Evolutionary conservation across 805 yeast genomes (phyloP).

Genomic region (Metschnikowia rubicola): DNA sequence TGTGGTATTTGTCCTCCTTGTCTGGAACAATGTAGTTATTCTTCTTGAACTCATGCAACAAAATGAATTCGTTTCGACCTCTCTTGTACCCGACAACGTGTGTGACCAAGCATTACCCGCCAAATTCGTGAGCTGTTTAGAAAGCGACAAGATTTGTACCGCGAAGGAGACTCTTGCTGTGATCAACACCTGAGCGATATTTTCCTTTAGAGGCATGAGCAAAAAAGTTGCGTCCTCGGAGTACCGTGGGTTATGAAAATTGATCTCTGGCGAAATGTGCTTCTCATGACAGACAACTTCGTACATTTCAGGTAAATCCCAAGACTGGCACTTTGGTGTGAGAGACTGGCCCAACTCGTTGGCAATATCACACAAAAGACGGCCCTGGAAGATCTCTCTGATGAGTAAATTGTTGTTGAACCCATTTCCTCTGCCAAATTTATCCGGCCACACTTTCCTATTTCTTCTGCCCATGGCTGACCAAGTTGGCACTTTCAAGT

Average conservation of each 20-base stretch:
- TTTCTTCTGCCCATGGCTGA: slow-evolving; percentile 79
- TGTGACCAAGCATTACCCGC: slow-evolving; percentile 98
- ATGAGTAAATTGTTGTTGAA: slow-evolving; percentile 53
- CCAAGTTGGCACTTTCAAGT: slow-evolving; percentile 70
- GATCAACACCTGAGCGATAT: slow-evolving; percentile 60
- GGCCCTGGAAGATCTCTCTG: slow-evolving; percentile 74
- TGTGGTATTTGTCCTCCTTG: slow-evolving; percentile 50
- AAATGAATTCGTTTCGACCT: slow-evolving; percentile 89
- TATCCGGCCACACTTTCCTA: slow-evolving; percentile 74
- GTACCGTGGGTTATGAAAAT: slow-evolving; percentile 62
- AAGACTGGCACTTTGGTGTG: slow-evolving; percentile 86
- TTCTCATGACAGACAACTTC: slow-evolving; percentile 68
- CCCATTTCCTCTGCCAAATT: slow-evolving; percentile 53
- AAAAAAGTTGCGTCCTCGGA: slow-evolving; percentile 65
- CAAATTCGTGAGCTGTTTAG: slow-evolving; percentile 85
- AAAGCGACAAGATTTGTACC: slow-evolving; percentile 80
- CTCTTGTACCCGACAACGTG: slow-evolving; percentile 90
- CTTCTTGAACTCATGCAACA: slow-evolving; percentile 84
- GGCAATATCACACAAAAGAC: slow-evolving; percentile 87
- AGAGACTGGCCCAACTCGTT: slow-evolving; percentile 94
- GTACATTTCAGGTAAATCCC: slow-evolving; percentile 92
- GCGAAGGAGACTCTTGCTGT: slow-evolving; percentile 77
- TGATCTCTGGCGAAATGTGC: slow-evolving; percentile 64
- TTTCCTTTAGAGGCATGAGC: slow-evolving; percentile 68
- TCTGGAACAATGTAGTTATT: slow-evolving; percentile 86